phyloP scores from a whole-genome alignment of 768 basidiomycete species.

The Megacollybia marginata region DNA sequence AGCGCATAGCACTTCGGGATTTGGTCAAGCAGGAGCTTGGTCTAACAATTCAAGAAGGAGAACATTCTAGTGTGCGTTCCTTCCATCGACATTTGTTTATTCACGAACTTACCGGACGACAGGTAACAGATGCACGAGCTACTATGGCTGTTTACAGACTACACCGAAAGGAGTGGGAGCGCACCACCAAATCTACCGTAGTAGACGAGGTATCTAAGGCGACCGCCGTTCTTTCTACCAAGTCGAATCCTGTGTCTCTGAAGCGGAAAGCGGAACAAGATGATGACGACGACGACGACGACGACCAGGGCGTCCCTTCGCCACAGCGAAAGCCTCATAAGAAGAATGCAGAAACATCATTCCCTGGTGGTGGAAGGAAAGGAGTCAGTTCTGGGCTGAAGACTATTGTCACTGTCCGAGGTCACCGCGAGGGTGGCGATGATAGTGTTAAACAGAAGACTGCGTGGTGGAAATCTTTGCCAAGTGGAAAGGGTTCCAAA shows the following conservation, averaged over 20 bases:
- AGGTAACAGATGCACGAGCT: slow-evolving; percentile 92
- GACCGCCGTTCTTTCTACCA: background rate
- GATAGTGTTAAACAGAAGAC: slow-evolving; percentile 10
- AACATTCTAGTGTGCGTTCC: slow-evolving; percentile 79
- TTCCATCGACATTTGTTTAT: background rate
- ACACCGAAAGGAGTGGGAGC: slow-evolving; percentile 80
- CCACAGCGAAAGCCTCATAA: slow-evolving; percentile 1
- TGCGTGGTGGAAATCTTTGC: slow-evolving; percentile 37
- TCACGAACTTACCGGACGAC: background rate
- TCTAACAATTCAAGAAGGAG: slow-evolving; percentile 76
- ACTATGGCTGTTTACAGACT: slow-evolving; percentile 91
- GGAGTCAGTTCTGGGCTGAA: slow-evolving; percentile 60
- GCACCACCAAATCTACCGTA: slow-evolving; percentile 26
- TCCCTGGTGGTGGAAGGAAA: slow-evolving; percentile 50
- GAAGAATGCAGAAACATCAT: slow-evolving; percentile 16
- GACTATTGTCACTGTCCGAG: slow-evolving; percentile 32
- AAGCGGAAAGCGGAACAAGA: slow-evolving; percentile 13
- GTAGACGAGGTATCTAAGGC: slow-evolving; percentile 1
- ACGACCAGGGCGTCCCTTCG: slow-evolving; percentile 4
- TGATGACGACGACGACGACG: slow-evolving; percentile 9
- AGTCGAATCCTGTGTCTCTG: background rate
- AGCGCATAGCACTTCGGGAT: slow-evolving; percentile 68
- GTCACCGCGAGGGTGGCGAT: slow-evolving; percentile 2
- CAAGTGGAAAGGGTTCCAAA: slow-evolving; percentile 15
- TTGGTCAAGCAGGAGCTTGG: slow-evolving; percentile 77